Evolutionary conservation across 768 basidiomycete genomes (phyloP).

Genomic region (Leccinum pellstonianum): DNA sequence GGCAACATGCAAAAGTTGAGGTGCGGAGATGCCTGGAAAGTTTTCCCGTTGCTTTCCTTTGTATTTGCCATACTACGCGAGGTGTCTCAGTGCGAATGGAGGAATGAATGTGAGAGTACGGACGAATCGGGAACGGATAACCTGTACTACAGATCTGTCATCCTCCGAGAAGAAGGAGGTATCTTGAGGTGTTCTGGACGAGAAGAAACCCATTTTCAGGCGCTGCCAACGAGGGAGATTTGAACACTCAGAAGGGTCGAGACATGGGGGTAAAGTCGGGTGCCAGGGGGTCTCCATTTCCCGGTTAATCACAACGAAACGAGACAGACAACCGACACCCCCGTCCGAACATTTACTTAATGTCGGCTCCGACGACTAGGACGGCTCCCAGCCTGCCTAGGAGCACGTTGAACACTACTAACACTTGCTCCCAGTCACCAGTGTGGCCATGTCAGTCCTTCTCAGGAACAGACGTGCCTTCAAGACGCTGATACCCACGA

Average conservation of each 20-base stretch:
- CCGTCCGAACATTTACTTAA: constrained; percentile 5
- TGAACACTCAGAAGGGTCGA: background rate
- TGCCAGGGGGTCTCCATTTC: constrained; percentile 24
- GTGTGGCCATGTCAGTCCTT: constrained; percentile 9
- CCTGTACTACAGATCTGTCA: constrained; percentile 51
- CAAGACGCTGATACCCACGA: background rate
- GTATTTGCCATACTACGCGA: constrained; percentile 50
- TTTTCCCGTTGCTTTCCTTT: constrained; percentile 57
- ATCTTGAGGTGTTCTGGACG: constrained; percentile 23
- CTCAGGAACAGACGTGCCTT: background rate
- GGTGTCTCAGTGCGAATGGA: constrained; percentile 12
- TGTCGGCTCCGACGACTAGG: constrained; percentile 13
- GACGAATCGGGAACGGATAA: constrained; percentile 63
- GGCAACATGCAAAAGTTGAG: constrained; percentile 31
- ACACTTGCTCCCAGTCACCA: background rate
- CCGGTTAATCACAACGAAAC: constrained; percentile 8
- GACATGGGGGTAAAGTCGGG: constrained; percentile 13
- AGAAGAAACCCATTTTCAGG: constrained; percentile 34
- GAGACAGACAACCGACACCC: constrained; percentile 29
- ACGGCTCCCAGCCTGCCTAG: background rate
- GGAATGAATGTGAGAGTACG: constrained; percentile 31
- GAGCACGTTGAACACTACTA: background rate
- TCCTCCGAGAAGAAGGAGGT: constrained; percentile 18
- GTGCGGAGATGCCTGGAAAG: constrained; percentile 31
- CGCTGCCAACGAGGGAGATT: background rate